Base-by-base conservation (phyloP, 2,329 filamentous ascomycete genomes). In the Penicillium sp. region DNA sequence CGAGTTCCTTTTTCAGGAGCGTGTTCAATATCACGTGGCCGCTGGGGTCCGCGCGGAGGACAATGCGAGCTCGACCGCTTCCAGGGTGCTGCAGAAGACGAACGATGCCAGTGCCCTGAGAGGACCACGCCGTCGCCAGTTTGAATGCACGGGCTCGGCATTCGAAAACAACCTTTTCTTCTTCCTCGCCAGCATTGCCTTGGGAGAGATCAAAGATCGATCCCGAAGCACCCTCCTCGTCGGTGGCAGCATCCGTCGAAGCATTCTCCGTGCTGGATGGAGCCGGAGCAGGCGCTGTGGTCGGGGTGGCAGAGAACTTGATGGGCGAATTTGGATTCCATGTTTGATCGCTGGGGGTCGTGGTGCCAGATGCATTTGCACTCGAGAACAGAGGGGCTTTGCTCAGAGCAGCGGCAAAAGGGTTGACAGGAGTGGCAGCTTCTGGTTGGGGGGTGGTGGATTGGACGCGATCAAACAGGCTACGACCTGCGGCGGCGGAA, bases 31-130 rank as follows among this genome's bases (percentile, higher is more conserved):
- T 77, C 32, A 91, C 72, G 26, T 84, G 78, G 11, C 87, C 87
- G 47, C 81, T 77, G 0, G 86, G 86, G 49, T 89, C 84, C n/a
- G 80, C 79, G 34, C 87, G 80, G 47, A 90, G 68, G 14, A 94
- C 68, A 31, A 93, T 69, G 27, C 87, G 80, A 3, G 82, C 77
- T 18, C 76, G 74, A 14, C 78, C 79, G 0, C 81, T 86, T 11
- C n/a, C n/a, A n/a, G 86, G 85, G 69, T 91, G 77, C 64, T 84
- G 84, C 46, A 94, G 72, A 10, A 94, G 61, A 26, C 85, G 82
- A 36, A 90, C 69, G 8, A 79, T 76, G 0, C 88, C 88, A 6
- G 87, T 71, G 30, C 87, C 87, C 60, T 84, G 79, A 1, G 76
- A 80, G 19, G 75, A 70, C 86, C 86, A 94, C 2, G 71, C 78